Conservation (phyloP, 441 rosid genomes). For the Pelargonium fulgidum region DNA sequence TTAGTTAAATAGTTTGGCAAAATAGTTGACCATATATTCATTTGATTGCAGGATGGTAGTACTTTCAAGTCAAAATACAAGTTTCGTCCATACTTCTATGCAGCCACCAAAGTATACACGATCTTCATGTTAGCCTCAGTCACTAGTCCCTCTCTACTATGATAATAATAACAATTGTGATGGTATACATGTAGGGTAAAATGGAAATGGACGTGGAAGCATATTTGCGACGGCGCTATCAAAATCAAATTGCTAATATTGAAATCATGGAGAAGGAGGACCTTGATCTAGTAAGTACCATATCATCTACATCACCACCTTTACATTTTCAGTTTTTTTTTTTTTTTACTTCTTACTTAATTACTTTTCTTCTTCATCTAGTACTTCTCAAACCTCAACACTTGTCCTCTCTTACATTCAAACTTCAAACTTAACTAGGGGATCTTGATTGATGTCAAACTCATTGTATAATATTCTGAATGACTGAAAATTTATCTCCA, state of each 20-base stretch:
- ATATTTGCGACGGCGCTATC: constrained; percentile 72
- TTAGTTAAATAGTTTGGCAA: constrained; percentile 9
- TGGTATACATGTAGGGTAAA: constrained; percentile 39
- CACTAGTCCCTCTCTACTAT: neutral
- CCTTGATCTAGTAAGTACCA: constrained; percentile 72
- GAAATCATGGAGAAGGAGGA: constrained; percentile 85
- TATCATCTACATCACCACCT: constrained; percentile 1
- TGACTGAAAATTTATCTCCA: too few species aligned
- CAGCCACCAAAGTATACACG: constrained; percentile 60
- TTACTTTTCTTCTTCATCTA: neutral
- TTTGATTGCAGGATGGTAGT: constrained; percentile 62
- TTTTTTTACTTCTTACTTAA: too few species aligned
- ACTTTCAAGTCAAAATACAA: constrained; percentile 83
- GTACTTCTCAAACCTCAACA: constrained; percentile 1
- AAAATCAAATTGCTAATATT: constrained; percentile 72
- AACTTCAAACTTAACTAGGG: neutral
- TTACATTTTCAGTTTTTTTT: neutral
- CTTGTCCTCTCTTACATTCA: neutral
- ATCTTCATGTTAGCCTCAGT: constrained; percentile 17
- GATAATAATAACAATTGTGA: constrained; percentile 9
- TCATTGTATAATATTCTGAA: too few species aligned
- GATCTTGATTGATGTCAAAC: too few species aligned
- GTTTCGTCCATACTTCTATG: constrained; percentile 91
- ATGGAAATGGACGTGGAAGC: constrained; percentile 89
- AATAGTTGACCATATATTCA: constrained; percentile 1